These are phyloP conservation scores for Ceratobasidium sp. DNA, from an alignment of 1,284 basidiomycete genomes.

Conservation along the genomic window DNA sequence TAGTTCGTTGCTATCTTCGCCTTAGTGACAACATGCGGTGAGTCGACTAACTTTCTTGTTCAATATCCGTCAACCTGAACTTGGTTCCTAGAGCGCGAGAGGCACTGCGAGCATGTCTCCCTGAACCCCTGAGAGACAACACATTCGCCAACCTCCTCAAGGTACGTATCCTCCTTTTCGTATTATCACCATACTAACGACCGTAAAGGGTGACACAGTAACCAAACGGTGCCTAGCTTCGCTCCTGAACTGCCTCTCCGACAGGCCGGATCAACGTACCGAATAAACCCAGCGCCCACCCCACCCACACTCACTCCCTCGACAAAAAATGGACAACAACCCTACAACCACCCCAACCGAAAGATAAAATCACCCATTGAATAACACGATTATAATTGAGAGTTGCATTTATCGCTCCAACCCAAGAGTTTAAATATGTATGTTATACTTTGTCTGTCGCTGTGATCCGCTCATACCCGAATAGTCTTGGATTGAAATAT, in stretches of 20 bases:
- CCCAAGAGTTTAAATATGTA: slow-evolving; percentile 21
- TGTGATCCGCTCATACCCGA: slow-evolving; percentile 4
- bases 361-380: slow-evolving; percentile 16
- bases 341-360: background rate
- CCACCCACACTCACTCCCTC: too few species aligned
- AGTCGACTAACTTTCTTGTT: slow-evolving; percentile 51
- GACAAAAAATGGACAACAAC: too few species aligned
- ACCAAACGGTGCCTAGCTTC: slow-evolving; percentile 97
- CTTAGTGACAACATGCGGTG: slow-evolving; percentile 96
- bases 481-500: slow-evolving; percentile 11
- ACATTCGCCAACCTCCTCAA: slow-evolving; percentile 93
- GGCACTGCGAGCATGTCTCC: slow-evolving; percentile 95
- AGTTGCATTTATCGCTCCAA: background rate
- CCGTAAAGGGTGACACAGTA: slow-evolving; percentile 87
- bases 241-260: slow-evolving; percentile 87
- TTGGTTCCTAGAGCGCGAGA: slow-evolving; percentile 82
- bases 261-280: slow-evolving; percentile 57
- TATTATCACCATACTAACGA: background rate
- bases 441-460: slow-evolving; percentile 10
- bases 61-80: slow-evolving; percentile 9
- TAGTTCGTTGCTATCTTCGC: slow-evolving; percentile 96
- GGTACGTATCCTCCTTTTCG: slow-evolving; percentile 61
- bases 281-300: slow-evolving; percentile 19
- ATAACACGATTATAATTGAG: slow-evolving; percentile 28
- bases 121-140: slow-evolving; percentile 93